Evolutionary conservation across 192 early-diverging fungal species (phyloP), one percentile per base, ranked within the genome.

Genomic region (Backusella circina): DNA sequence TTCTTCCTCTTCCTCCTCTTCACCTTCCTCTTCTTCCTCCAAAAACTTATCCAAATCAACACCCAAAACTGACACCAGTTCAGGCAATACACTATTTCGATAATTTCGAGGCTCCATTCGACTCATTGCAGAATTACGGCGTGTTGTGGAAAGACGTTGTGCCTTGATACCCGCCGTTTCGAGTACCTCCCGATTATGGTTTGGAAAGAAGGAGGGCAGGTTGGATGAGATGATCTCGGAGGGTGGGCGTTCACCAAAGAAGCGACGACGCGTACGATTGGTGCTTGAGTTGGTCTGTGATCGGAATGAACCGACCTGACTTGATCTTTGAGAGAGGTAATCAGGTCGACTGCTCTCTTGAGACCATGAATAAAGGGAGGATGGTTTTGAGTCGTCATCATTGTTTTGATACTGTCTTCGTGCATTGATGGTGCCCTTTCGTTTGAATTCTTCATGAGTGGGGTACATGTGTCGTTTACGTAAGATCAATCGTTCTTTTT

Each of bases 231-330:
- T 97, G 44, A 94, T 85, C 81, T 98, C 96, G 12, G 95, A 94
- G 0, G 94, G 94, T 10, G 98, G 98, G 10, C 98, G 91, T 79
- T 98, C 96, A 36, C 95, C 97, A 80, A 99, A 96, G 80, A 98
- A 96, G 47, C 92, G 89, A 41, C 84, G 80, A 71, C 88, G 79
- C 10, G 76, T 39, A n/a, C 64, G 32, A 28, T 28, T 72, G 30
- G 47, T 38, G 5, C 18, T 33, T 2, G 31, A 32, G 21, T 30
- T 68, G 10, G 18, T 47, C 26, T 57, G 71, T 3, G 76, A 57
- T 8, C 65, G 77, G 12, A 73, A 37, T 13, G 76, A 68, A 1
- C 38, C 64, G 1, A 41, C 51, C 1, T 44, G 57, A 15, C 33
- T 54, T 21, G 23, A 30, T 65, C 21, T 57, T 38, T 44, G 26